Evolutionary conservation across 345 rosid genomes (phyloP).

Genomic region (Lepidium aucheri): DNA sequence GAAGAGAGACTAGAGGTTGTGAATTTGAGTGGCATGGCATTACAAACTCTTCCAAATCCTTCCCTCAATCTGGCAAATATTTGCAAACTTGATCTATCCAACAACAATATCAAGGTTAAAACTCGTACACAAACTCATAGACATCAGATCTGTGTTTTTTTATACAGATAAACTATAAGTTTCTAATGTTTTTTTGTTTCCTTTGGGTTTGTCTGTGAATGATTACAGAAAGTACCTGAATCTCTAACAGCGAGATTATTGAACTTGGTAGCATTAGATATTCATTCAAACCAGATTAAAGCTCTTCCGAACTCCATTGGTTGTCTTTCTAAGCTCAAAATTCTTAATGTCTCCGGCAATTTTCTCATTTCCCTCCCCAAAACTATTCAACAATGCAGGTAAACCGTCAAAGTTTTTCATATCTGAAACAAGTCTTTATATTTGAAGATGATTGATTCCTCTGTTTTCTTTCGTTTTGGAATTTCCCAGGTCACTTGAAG

Average conservation of each 20-base stretch:
- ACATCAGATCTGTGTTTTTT: not conserved
- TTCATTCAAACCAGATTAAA: conserved; percentile 66
- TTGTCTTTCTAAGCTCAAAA: conserved; percentile 70
- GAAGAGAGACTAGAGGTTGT: conserved; percentile 41
- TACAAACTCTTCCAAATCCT: conserved; percentile 52
- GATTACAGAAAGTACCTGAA: conserved; percentile 62
- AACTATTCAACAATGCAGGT: conserved; percentile 40
- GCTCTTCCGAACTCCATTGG: conserved; percentile 70
- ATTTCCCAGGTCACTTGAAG: conserved; percentile 53
- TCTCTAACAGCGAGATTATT: conserved; percentile 66
- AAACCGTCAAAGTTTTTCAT: not conserved
- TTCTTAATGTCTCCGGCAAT: conserved; percentile 67
- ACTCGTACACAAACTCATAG: not conserved
- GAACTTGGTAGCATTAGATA: conserved; percentile 57
- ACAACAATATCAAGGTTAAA: conserved; percentile 70
- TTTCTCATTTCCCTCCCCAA: conserved; percentile 48
- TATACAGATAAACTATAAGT: not conserved
- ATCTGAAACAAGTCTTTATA: not conserved
- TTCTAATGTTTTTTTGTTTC: not conserved
- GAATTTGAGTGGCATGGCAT: conserved; percentile 62
- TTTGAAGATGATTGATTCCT: not conserved
- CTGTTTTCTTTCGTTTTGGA: not conserved
- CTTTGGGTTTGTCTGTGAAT: not conserved
- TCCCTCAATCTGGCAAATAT: conserved; percentile 51
- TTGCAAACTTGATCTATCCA: conserved; percentile 75